These are phyloP conservation scores for Phalaenopsis equestris DNA, from an alignment of 106 monocot species.

Conservation along the genomic window DNA sequence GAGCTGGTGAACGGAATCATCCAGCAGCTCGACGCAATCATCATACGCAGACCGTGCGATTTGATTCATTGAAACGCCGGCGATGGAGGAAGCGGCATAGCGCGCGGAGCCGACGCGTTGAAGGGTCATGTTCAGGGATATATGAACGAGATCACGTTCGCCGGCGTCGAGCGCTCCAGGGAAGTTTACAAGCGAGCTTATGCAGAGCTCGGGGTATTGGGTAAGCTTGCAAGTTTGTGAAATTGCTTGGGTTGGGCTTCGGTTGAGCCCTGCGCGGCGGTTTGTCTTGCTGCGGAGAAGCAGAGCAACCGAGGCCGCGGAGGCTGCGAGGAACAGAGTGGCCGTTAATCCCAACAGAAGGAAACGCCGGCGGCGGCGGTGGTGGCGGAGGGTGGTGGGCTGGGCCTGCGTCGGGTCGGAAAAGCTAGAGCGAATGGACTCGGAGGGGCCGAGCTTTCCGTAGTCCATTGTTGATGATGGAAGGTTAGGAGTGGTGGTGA, in stretches of 20 bases:
- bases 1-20: slow-evolving; percentile 52
- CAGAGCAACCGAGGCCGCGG: slow-evolving; percentile 16
- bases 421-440: slow-evolving; percentile 6
- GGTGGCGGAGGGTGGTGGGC: too few species aligned
- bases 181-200: slow-evolving; percentile 53
- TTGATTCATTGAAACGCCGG: slow-evolving; percentile 33
- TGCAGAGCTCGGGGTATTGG: slow-evolving; percentile 48
- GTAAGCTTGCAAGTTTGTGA: slow-evolving; percentile 40
- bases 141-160: slow-evolving; percentile 52
- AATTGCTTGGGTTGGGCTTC: slow-evolving; percentile 41
- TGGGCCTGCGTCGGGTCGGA: background rate
- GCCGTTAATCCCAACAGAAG: slow-evolving; percentile 13
- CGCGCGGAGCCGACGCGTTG: slow-evolving; percentile 46
- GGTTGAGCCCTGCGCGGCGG: background rate
- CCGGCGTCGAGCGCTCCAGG: slow-evolving; percentile 44
- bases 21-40: slow-evolving; percentile 88
- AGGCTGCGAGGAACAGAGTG: slow-evolving; percentile 23
- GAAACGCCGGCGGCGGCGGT: background rate
- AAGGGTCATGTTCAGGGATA: slow-evolving; percentile 81
- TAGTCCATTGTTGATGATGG: slow-evolving; percentile 27
- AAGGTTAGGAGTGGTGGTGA: background rate
- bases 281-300: slow-evolving; percentile 6
- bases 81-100: slow-evolving; percentile 44
- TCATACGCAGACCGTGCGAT: slow-evolving; percentile 54
- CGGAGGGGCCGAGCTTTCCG: slow-evolving; percentile 24